Percentiles rank a stretch among this genome's conserved stretches.
These are phyloP conservation scores for Bimuria novae-zelandiae DNA, from an alignment of 2,329 filamentous ascomycete genomes.

Conservation along the genomic window DNA sequence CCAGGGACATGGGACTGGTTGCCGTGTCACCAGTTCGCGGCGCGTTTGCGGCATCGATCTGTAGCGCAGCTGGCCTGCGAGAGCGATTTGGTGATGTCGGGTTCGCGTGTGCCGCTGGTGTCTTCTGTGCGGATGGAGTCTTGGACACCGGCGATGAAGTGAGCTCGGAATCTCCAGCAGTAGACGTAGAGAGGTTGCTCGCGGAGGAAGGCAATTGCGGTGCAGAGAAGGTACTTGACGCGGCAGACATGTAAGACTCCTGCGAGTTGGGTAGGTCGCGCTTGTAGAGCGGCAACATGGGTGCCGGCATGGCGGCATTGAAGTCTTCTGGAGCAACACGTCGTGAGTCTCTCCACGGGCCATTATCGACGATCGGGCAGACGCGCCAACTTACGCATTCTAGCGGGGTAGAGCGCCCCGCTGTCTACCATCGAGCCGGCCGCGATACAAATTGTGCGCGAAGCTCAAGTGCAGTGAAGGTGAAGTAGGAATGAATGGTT, in stretches of 20 bases:
- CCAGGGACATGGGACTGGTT: constrained; percentile 49
- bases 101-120: constrained; percentile 38
- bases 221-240: constrained; percentile 40
- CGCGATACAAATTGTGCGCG: constrained; percentile 4
- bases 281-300: constrained; percentile 15
- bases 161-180: constrained; percentile 35
- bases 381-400: constrained; percentile 29
- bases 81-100: constrained; percentile 55
- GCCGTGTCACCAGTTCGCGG: constrained; percentile 35
- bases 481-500: not conserved
- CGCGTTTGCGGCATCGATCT: constrained; percentile 34
- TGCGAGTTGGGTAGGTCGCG: constrained; percentile 34
- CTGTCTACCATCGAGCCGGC: constrained; percentile 15
- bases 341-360: constrained; percentile 23
- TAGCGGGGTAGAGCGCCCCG: constrained; percentile 24
- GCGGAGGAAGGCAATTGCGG: constrained; percentile 38
- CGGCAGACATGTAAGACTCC: constrained; percentile 38
- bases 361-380: constrained; percentile 19
- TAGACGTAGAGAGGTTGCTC: constrained; percentile 41
- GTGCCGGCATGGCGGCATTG: constrained; percentile 17
- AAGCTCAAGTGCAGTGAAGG: not conserved
- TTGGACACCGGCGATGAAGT: constrained; percentile 34
- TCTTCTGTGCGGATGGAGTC: constrained; percentile 47
- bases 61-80: constrained; percentile 46
- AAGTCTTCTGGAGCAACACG: constrained; percentile 24